Conservation (phyloP, 352 stramenopile species). For the Phytopythium delawarense region DNA sequence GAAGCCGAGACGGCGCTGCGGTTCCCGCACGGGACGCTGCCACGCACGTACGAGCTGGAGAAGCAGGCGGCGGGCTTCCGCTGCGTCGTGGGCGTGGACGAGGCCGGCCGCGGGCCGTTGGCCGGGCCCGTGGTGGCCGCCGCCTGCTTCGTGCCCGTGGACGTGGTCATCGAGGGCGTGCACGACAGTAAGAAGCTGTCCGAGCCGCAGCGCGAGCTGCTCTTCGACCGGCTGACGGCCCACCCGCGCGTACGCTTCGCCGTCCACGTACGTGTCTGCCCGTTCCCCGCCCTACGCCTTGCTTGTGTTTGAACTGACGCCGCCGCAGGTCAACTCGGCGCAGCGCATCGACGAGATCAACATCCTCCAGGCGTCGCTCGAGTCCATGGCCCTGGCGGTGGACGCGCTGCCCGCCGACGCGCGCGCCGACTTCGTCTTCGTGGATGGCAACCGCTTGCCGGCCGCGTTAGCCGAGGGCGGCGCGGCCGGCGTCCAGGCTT, state of each 20-base stretch:
- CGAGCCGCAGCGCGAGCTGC: constrained; percentile 89
- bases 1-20: background rate
- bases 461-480: constrained; percentile 53
- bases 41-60: constrained; percentile 42
- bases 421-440: constrained; percentile 82
- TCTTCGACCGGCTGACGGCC: constrained; percentile 87
- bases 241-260: constrained; percentile 84
- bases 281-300: background rate
- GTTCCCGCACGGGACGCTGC: constrained; percentile 55
- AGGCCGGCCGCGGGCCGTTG: constrained; percentile 94
- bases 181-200: constrained; percentile 96
- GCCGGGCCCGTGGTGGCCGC: constrained; percentile 88
- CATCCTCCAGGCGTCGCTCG: constrained; percentile 97
- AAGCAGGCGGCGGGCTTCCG: constrained; percentile 53
- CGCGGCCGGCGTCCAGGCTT: constrained; percentile 41
- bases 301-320: no score
- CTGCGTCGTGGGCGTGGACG: constrained; percentile 93
- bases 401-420: constrained; percentile 16
- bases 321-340: constrained; percentile 36
- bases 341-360: constrained; percentile 98
- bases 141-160: constrained; percentile 60
- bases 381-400: constrained; percentile 85
- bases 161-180: constrained; percentile 86
- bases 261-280: constrained; percentile 43
- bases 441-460: constrained; percentile 96